Conservation (phyloP, 2,329 filamentous ascomycete genomes). For the Grosmannia clavigera region DNA sequence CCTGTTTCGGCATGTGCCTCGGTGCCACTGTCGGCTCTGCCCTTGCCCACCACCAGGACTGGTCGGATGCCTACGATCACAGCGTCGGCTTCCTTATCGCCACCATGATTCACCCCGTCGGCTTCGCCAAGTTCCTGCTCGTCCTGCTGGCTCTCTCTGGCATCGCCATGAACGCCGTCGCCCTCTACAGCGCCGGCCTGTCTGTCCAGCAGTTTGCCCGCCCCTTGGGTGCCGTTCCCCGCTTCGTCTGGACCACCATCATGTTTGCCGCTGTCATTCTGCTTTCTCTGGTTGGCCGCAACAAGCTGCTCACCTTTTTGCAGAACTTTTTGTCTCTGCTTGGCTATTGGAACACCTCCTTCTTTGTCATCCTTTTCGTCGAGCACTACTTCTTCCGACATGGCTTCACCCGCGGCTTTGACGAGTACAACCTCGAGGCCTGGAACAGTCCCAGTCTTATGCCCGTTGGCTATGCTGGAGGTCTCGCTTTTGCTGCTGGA, state of each 20-base stretch:
- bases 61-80: constrained; percentile 39
- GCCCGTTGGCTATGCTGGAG: constrained; percentile 30
- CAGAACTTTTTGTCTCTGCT: constrained; percentile 35
- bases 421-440: constrained; percentile 34
- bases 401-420: constrained; percentile 18
- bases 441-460: constrained; percentile 32
- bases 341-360: constrained; percentile 37
- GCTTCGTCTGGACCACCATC: constrained; percentile 33
- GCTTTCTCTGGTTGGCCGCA: constrained; percentile 29
- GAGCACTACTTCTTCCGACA: constrained; percentile 37
- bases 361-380: constrained; percentile 32
- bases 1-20: constrained; percentile 44
- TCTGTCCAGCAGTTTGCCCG: constrained; percentile 29
- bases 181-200: constrained; percentile 26
- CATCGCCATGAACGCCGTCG: constrained; percentile 34
- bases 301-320: constrained; percentile 30
- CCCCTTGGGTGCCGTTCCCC: constrained; percentile 29
- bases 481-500: constrained; percentile 30
- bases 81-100: constrained; percentile 47
- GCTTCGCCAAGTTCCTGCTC: constrained; percentile 51
- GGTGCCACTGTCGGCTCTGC: constrained; percentile 52
- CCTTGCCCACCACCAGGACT: constrained; percentile 38
- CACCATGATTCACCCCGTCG: constrained; percentile 44
- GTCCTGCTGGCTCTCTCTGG: constrained; percentile 43
- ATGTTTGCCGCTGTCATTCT: constrained; percentile 31